Percentiles rank a stretch among this genome's conserved stretches.
These are phyloP conservation scores for Suillus subaureus DNA, from an alignment of 768 basidiomycete species.

Conservation along the genomic window DNA sequence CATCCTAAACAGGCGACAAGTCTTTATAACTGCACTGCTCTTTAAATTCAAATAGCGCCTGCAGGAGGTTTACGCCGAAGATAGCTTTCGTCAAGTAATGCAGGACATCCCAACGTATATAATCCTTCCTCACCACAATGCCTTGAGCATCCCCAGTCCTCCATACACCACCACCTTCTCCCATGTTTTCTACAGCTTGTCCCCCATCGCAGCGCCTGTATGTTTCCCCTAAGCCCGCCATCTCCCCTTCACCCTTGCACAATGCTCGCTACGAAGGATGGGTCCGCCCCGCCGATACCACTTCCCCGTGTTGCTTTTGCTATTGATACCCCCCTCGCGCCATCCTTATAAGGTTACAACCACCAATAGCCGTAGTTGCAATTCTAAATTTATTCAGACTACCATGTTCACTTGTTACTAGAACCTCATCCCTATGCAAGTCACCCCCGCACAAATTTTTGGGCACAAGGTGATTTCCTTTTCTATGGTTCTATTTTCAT, in stretches of 20 bases:
- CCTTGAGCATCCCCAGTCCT: neutral
- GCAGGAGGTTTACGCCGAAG: too few relatives aligned
- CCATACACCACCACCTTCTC: neutral
- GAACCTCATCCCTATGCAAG: neutral
- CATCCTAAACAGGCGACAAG: too few relatives aligned
- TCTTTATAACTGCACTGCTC: too few relatives aligned
- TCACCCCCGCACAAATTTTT: neutral
- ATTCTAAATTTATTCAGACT: neutral
- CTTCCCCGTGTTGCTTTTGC: neutral
- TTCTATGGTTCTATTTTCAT: neutral
- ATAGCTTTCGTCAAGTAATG: too few relatives aligned
- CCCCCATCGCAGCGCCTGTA: neutral
- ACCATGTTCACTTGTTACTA: neutral
- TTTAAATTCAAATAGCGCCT: too few relatives aligned
- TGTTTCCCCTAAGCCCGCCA: neutral
- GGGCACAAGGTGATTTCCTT: neutral
- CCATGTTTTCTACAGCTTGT: neutral
- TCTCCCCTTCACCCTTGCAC: neutral
- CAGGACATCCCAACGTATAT: too few relatives aligned
- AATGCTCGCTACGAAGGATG: slow-evolving; percentile 7
- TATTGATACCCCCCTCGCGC: slow-evolving; percentile 1
- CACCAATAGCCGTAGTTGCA: neutral
- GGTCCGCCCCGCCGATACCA: neutral
- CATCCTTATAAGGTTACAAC: neutral
- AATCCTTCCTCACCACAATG: neutral